Conservation (phyloP, 305 asterid genomes). For the Fraxinus greggii region DNA sequence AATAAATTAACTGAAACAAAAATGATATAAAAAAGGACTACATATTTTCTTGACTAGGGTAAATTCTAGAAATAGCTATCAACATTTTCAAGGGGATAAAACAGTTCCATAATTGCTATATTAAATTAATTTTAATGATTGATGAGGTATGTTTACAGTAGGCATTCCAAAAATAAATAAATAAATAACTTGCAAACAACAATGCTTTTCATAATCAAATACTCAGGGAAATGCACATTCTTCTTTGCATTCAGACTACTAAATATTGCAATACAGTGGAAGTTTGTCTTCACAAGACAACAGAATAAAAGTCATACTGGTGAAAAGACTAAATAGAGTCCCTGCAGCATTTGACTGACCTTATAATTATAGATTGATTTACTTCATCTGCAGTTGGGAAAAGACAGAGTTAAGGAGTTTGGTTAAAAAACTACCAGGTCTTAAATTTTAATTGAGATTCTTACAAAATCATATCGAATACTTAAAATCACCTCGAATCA, state of each 20-base stretch:
- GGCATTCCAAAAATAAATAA: not conserved
- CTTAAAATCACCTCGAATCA: conserved; percentile 77
- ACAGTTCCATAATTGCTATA: not conserved
- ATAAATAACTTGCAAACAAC: not conserved
- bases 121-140: not conserved
- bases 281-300: conserved; percentile 15
- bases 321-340: not conserved
- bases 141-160: not conserved
- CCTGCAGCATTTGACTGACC: conserved; percentile 46
- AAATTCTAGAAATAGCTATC: not conserved
- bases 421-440: not conserved
- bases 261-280: not conserved
- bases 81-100: conserved; percentile 4
- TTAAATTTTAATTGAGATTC: conserved; percentile 10
- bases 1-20: not conserved
- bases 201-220: not conserved
- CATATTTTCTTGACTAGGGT: conserved; percentile 3
- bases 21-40: not conserved
- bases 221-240: not conserved
- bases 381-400: conserved; percentile 81
- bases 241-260: conserved; percentile 2
- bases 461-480: conserved; percentile 19
- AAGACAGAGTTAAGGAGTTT: conserved; percentile 18
- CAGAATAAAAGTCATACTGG: conserved; percentile 5
- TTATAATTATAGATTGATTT: conserved; percentile 92